Conservation (phyloP, 352 stramenopile genomes). For the Pythium periplocum region DNA sequence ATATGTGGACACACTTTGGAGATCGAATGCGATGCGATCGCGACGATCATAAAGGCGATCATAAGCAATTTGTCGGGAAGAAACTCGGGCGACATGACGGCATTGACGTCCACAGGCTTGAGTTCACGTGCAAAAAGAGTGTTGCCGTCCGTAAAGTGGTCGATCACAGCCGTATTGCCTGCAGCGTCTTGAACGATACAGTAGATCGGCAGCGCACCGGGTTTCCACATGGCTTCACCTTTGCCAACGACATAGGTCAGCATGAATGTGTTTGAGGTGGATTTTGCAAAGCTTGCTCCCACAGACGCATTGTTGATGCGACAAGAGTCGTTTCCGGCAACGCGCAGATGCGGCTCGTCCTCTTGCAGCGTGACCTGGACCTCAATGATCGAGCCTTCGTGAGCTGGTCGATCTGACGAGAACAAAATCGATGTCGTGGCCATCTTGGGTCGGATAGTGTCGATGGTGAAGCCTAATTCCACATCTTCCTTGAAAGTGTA, state of each 20-base stretch:
- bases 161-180: constrained; percentile 43
- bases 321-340: constrained; percentile 37
- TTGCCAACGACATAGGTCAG: constrained; percentile 61
- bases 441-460: constrained; percentile 38
- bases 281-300: constrained; percentile 39
- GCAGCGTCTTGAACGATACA: constrained; percentile 46
- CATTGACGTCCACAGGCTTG: constrained; percentile 46
- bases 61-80: constrained; percentile 44
- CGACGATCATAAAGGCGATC: constrained; percentile 52
- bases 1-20: constrained; percentile 53
- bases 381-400: constrained; percentile 63
- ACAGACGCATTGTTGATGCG: constrained; percentile 62
- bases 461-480: constrained; percentile 45
- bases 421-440: constrained; percentile 44
- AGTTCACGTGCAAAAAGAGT: constrained; percentile 56
- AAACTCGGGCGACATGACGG: constrained; percentile 46
- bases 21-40: constrained; percentile 56
- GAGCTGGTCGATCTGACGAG: constrained; percentile 48
- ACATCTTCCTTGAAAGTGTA: constrained; percentile 33
- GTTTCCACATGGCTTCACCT: constrained; percentile 45
- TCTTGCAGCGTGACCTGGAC: constrained; percentile 44
- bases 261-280: constrained; percentile 36
- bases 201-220: constrained; percentile 42
- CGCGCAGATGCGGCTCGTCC: constrained; percentile 28
- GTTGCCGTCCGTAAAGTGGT: constrained; percentile 60